Evolutionary conservation across 495 filamentous ascomycete genomes (phyloP), one percentile per base, ranked within the genome.

Genomic region (Penicillium bialowiezense): DNA sequence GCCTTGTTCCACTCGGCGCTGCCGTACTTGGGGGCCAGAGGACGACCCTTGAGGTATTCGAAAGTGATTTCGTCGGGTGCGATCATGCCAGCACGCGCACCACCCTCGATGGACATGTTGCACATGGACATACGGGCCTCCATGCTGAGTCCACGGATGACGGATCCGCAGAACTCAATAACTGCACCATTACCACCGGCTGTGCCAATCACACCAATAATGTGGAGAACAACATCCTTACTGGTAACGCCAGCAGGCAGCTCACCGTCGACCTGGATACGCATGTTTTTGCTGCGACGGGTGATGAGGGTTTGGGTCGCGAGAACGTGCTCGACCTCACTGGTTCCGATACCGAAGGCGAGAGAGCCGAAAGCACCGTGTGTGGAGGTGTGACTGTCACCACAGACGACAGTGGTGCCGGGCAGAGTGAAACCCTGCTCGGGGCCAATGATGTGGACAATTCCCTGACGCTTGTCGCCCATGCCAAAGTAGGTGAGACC

Each of bases 91-190:
- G 93, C 92, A 74, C 93, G 81, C 32, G 93, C 93, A 72, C 93
- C 93, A 50, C 74, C 93, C 75, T 98, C 93, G 64, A 97, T 97
- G n/a, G 92, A 90, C 93, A 98, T 98, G 75, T 98, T 98, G 73
- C 93, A 97, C 64, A 98, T 93, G 47, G 90, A 96, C 92, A 98
- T 97, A 60, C 93, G 86, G 31, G 93, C 93, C 67, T 98, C 93
- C 82, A 98, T 96, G 71, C 89, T 95, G 56, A 98, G 76, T 33
- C 69, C 71, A 52, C 89, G 82, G 62, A 98, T 96, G 44, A 91
- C 90, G 42, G 90, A 95, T 42, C 93, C 93, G 58, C 89, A 95
- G 79, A 87, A 98, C 75, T 98, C 93, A 58, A 98, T 96, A 50
- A 98, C 93, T 42, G 88, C 83, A 56, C 91, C 91, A 36, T 83